Evolutionary conservation across 768 basidiomycete genomes (phyloP).

Genomic region (Russula ochroleuca): DNA sequence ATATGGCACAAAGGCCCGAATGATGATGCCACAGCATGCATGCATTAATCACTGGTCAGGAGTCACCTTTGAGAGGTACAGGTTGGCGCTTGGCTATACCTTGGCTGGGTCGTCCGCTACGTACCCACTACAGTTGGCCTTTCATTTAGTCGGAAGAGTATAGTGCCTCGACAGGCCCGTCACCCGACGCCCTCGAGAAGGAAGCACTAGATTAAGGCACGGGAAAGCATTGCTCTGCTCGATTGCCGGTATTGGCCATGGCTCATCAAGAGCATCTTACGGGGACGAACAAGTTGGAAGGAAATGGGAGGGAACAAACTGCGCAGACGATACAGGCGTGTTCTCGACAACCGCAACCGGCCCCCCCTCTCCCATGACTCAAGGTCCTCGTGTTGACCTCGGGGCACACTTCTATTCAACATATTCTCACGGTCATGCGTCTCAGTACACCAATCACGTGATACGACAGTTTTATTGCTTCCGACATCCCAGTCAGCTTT

Average conservation of each 20-base stretch:
- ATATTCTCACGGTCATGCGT: conserved; percentile 1
- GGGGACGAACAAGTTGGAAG: background rate
- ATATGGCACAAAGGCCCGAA: conserved; percentile 3
- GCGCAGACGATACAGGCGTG: background rate
- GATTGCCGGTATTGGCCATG: background rate
- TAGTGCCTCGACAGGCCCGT: background rate
- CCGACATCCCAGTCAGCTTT: background rate
- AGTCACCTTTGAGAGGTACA: background rate
- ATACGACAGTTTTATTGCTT: background rate
- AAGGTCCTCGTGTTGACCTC: conserved; percentile 11
- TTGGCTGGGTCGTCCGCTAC: background rate
- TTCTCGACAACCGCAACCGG: background rate
- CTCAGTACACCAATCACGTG: background rate
- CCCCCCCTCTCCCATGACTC: background rate
- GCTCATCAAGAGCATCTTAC: background rate
- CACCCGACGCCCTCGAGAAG: background rate
- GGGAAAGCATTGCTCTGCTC: background rate
- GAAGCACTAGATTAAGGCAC: conserved; percentile 13
- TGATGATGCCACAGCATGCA: background rate
- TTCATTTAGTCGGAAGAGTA: background rate
- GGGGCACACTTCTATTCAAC: background rate
- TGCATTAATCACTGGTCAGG: conserved; percentile 5
- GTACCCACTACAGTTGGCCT: conserved; percentile 2
- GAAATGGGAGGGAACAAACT: background rate
- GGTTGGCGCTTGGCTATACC: conserved; percentile 1